Evolutionary conservation across 2,329 filamentous ascomycete species (phyloP).

Genomic region (Aspergillus sp.): DNA sequence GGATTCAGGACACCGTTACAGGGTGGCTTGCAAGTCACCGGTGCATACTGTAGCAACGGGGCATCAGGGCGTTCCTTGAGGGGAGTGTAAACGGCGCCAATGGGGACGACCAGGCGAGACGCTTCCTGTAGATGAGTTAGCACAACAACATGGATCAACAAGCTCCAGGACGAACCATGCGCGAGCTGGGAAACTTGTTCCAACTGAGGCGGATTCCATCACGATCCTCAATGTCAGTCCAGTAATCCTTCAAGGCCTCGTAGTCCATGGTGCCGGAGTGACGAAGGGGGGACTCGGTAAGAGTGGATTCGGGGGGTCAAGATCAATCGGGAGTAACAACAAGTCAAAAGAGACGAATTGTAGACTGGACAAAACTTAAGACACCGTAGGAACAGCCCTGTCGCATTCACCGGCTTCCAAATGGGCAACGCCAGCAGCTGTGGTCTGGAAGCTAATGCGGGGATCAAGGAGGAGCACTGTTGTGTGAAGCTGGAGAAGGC

Average conservation of each 20-base stretch:
- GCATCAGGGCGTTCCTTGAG: constrained; percentile 89
- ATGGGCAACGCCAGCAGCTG: constrained; percentile 30
- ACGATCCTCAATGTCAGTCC: constrained; percentile 93
- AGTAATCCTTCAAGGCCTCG: constrained; percentile 90
- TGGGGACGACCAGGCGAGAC: constrained; percentile 89
- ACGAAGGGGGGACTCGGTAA: constrained; percentile 18
- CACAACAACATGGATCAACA: constrained; percentile 14
- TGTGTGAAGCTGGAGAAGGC: constrained; percentile 36
- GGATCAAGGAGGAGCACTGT: constrained; percentile 27
- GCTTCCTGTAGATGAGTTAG: constrained; percentile 67
- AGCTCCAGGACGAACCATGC: constrained; percentile 67
- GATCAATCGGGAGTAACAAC: constrained; percentile 15
- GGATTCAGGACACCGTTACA: constrained; percentile 96
- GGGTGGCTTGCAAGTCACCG: constrained; percentile 92
- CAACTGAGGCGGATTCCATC: constrained; percentile 96
- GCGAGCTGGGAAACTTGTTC: constrained; percentile 98
- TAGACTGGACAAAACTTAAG: constrained; percentile 18
- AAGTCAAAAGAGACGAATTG: constrained; percentile 16
- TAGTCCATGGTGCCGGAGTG: constrained; percentile 69
- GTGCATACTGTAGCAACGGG: constrained; percentile 89
- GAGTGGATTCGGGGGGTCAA: constrained; percentile 25
- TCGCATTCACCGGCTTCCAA: constrained; percentile 33
- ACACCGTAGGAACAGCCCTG: constrained; percentile 18
- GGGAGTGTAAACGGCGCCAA: constrained; percentile 92
- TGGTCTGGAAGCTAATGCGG: constrained; percentile 28